Base-by-base conservation (phyloP, 2,329 filamentous ascomycete genomes). In the Colletotrichum aenigma region DNA sequence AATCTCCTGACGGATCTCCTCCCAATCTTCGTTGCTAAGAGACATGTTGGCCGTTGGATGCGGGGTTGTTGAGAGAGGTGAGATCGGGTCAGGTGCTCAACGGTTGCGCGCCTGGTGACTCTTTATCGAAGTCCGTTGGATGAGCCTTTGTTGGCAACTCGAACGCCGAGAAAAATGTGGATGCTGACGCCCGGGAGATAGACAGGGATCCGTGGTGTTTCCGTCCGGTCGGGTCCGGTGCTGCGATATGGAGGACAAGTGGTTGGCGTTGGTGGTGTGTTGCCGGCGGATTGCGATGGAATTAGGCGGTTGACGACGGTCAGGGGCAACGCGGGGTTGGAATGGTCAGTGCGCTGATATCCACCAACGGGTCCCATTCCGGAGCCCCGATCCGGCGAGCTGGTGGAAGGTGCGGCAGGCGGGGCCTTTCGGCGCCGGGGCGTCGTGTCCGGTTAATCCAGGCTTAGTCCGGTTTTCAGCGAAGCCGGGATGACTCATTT, bases 11-110 rank as follows among this genome's bases (percentile, higher is more conserved):
- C 86, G 83, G 75, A 93, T 82, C 78, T 91, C 90, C 34, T 86
- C 87, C 91, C 91, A 93, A 71, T 92, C 91, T 71, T 91, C 87
- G 52, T 91, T 88, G 62, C 87, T 86, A 81, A 88, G 85, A 36
- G 84, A 81, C 82, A 87, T 87, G 30, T 15, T 69, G 69, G 43
- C 43, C 15, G 38, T 43, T 36, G 4, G 4, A 9, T 67, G 75
- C 4, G 55, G 68, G 55, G 55, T 58, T n/a, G 13, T 30, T 21
- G 24, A 18, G 8, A 70, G 70, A 32, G 21, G n/a, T 34, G 55
- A 43, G 55, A 67, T 26, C 4, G 9, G 26, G 52, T n/a, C n/a
- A 48, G 32, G 43, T 43, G 15, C 10, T 18, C 3, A 32, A 24
- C 21, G 52, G 55, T 48, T 48, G 43, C n/a, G 43, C n/a, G 18